Conservation (phyloP, 2,329 filamentous ascomycete species). For the Hypoxylon sp. region DNA sequence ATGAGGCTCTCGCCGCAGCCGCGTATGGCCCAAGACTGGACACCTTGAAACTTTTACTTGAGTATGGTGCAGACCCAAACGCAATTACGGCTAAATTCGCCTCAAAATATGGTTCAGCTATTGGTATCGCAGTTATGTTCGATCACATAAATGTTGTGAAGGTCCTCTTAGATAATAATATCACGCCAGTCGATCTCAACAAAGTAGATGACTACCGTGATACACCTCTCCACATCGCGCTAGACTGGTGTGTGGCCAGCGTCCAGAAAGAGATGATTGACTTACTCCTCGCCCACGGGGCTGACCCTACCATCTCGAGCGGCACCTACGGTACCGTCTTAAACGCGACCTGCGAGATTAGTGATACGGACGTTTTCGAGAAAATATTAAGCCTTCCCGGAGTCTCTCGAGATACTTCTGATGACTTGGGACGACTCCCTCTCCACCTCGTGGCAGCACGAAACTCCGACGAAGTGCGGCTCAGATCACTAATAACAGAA, state of each 20-base stretch:
- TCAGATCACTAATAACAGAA: slow-evolving; percentile 12
- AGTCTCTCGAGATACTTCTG: slow-evolving; percentile 19
- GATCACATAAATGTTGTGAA: slow-evolving; percentile 11
- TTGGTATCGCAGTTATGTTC: slow-evolving; percentile 17
- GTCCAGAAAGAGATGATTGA: slow-evolving; percentile 12
- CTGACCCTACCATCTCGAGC: slow-evolving; percentile 24
- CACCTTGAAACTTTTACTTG: slow-evolving; percentile 12
- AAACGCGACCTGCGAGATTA: slow-evolving; percentile 11
- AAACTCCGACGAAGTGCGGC: background rate
- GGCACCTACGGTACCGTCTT: slow-evolving; percentile 23
- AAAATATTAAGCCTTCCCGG: slow-evolving; percentile 14
- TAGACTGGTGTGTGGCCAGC: background rate
- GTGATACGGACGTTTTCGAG: slow-evolving; percentile 5
- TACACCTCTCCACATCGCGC: slow-evolving; percentile 23
- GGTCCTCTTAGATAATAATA: slow-evolving; percentile 16
- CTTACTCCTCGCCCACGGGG: slow-evolving; percentile 8
- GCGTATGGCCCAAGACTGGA: slow-evolving; percentile 13
- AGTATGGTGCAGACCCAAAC: slow-evolving; percentile 21
- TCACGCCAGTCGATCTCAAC: slow-evolving; percentile 22
- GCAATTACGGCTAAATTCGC: slow-evolving; percentile 4
- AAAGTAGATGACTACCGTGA: slow-evolving; percentile 29
- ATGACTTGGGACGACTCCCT: slow-evolving; percentile 20
- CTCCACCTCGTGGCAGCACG: slow-evolving; percentile 18
- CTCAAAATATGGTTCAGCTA: background rate
- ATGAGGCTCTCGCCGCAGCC: slow-evolving; percentile 16